phyloP scores from a whole-genome alignment of 2,329 filamentous ascomycete species.

The Simplicillium aogashimaense region DNA sequence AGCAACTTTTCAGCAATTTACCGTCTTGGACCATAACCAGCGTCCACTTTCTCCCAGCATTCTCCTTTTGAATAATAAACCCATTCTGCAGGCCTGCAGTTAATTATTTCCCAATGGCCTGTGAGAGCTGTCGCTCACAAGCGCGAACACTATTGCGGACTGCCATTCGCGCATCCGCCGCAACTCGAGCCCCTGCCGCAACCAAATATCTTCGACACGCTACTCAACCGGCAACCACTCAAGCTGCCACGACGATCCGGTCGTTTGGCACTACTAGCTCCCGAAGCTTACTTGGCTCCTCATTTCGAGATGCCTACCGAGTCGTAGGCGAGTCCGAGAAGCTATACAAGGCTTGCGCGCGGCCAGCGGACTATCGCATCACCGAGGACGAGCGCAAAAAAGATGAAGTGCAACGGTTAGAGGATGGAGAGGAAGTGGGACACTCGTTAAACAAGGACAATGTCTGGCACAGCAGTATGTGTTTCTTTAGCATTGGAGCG shows the following conservation, averaged over 20 bases:
- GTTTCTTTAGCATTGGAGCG: background rate
- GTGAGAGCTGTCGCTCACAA: slow-evolving; percentile 36
- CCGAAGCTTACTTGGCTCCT: slow-evolving; percentile 20
- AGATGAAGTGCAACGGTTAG: slow-evolving; percentile 58
- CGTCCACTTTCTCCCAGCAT: too few species aligned
- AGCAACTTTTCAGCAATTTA: too few species aligned
- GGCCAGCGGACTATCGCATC: slow-evolving; percentile 68
- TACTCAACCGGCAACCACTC: slow-evolving; percentile 1
- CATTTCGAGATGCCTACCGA: slow-evolving; percentile 48
- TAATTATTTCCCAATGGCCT: slow-evolving; percentile 28
- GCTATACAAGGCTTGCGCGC: slow-evolving; percentile 66
- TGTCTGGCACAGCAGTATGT: slow-evolving; percentile 68
- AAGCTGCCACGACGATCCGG: slow-evolving; percentile 12
- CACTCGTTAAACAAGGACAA: slow-evolving; percentile 17
- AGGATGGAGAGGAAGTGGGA: slow-evolving; percentile 75
- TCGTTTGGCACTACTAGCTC: slow-evolving; percentile 25
- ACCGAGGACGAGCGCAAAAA: slow-evolving; percentile 56
- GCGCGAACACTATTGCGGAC: slow-evolving; percentile 27
- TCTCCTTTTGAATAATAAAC: too few species aligned
- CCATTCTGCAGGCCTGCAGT: too few species aligned
- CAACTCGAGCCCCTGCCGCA: slow-evolving; percentile 15
- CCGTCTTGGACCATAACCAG: too few species aligned
- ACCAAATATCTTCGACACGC: slow-evolving; percentile 2
- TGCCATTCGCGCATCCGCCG: slow-evolving; percentile 16
- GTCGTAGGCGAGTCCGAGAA: slow-evolving; percentile 71